These are phyloP conservation scores for Penicillium angulare DNA, from an alignment of 495 filamentous ascomycete species.

Conservation along the genomic window DNA sequence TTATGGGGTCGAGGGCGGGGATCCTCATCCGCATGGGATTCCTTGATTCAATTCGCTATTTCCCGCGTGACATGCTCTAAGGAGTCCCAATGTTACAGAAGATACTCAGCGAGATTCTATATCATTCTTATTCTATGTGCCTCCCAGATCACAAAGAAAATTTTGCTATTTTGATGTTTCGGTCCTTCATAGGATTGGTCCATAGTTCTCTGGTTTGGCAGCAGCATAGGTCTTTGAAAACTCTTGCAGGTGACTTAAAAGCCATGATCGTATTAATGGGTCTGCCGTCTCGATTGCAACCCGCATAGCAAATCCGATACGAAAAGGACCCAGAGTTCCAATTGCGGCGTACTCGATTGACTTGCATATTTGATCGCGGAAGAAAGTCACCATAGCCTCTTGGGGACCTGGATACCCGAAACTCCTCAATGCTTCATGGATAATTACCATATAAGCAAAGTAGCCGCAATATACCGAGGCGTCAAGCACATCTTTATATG, in stretches of 20 bases:
- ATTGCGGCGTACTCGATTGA: constrained; percentile 32
- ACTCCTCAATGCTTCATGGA: constrained; percentile 26
- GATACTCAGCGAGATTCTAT: too few species aligned
- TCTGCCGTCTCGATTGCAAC: constrained; percentile 33
- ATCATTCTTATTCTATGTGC: neutral
- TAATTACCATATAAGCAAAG: constrained; percentile 34
- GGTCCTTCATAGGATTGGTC: neutral
- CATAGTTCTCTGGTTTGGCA: constrained; percentile 19
- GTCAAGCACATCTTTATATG: constrained; percentile 24
- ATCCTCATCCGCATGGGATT: too few species aligned
- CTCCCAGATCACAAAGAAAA: neutral
- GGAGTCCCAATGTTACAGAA: too few species aligned
- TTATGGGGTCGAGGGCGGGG: too few species aligned
- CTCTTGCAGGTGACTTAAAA: constrained; percentile 19
- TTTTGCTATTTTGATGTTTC: neutral
- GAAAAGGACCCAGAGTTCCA: constrained; percentile 32
- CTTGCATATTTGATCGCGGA: constrained; percentile 35
- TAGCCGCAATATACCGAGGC: constrained; percentile 30
- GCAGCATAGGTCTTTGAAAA: constrained; percentile 32
- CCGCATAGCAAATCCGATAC: constrained; percentile 31
- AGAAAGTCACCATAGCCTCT: constrained; percentile 25
- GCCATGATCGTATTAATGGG: constrained; percentile 26
- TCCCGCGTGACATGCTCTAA: too few species aligned
- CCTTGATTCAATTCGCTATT: too few species aligned
- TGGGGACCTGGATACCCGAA: constrained; percentile 31